Evolutionary conservation across 805 yeast genomes (phyloP).

Genomic region (Hanseniaspora lachancei): DNA sequence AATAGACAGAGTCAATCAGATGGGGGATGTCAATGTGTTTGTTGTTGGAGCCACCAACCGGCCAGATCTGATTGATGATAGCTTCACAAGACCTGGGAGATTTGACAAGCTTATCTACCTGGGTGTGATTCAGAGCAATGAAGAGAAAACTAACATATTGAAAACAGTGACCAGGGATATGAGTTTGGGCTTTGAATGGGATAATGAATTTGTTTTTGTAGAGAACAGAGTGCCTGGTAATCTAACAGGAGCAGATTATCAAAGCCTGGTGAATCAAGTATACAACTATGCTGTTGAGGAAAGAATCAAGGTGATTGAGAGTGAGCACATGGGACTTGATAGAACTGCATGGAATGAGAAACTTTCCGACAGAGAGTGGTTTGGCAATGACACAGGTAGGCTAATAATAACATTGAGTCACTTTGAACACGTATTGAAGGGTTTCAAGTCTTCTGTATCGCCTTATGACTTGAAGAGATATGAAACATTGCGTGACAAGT

Average conservation of each 20-base stretch:
- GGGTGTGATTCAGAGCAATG: constrained; percentile 85
- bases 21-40: constrained; percentile 72
- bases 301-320: constrained; percentile 64
- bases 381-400: not conserved
- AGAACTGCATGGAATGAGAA: constrained; percentile 69
- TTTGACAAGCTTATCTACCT: constrained; percentile 89
- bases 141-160: constrained; percentile 72
- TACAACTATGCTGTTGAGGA: constrained; percentile 94
- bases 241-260: constrained; percentile 97
- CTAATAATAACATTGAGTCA: constrained; percentile 33
- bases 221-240: constrained; percentile 45
- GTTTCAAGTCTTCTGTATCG: constrained; percentile 73
- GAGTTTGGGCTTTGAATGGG: constrained; percentile 45
- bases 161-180: constrained; percentile 83
- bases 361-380: constrained; percentile 17
- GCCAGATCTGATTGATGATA: constrained; percentile 91
- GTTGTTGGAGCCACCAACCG: constrained; percentile 98
- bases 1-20: constrained; percentile 80
- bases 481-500: constrained; percentile 59
- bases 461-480: constrained; percentile 78
- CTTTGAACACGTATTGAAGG: constrained; percentile 60
- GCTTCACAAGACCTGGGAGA: constrained; percentile 82
- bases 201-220: constrained; percentile 39
- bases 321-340: constrained; percentile 41
- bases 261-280: constrained; percentile 89